Base-by-base conservation (phyloP, 495 filamentous ascomycete species). In the Chaetomium cochliodes region DNA sequence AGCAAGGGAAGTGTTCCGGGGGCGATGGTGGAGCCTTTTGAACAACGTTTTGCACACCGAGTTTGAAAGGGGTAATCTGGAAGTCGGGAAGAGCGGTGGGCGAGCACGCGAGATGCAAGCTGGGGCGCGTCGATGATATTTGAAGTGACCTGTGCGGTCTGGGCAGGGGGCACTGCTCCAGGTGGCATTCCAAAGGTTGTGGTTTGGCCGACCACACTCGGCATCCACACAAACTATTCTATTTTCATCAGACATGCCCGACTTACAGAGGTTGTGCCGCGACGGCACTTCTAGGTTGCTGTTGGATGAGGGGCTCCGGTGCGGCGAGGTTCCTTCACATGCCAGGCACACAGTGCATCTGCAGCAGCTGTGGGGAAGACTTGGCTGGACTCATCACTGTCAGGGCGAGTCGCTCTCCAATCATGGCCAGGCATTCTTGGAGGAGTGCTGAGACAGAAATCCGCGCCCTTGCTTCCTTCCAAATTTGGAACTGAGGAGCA, bases 401-500 rank as follows among this genome's bases (percentile, higher is more conserved):
- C 47, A 23, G 22, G 47, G 47, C 22, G 11, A 23, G n/a, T 25
- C 20, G 22, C 8, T 23, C 22, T 50, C 50, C 50, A 52, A 52
- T 52, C 50, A 28, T 7, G 1, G 7, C 44, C 5, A 22, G 18
- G 16, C 7, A n/a, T 47, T n/a, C n/a, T 22, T 22, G 44, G 18
- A n/a, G 9, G 22, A 13, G 22, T 9, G 51, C 51, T 33, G 26
- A 53, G 25, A 53, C 51, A 51, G 7, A 3, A 20, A 26, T 12
- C 18, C 1, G 16, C 25, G 30, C 53, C 53, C 55, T 56, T 56
- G 55, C 37, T 42, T 58, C 55, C 37, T 58, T 42, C 39, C 41
- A 26, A 12, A 23, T 56, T 41, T 4, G 11, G n/a, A 5, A 20
- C 30, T 15, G 18, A 56, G 33, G 30, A 16, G 30, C 53, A 16